A percentile compares a stretch with the other conserved stretches of the same genome.
Conservation (phyloP, 2,329 filamentous ascomycete species). For the Aspergillus phoenicis region DNA sequence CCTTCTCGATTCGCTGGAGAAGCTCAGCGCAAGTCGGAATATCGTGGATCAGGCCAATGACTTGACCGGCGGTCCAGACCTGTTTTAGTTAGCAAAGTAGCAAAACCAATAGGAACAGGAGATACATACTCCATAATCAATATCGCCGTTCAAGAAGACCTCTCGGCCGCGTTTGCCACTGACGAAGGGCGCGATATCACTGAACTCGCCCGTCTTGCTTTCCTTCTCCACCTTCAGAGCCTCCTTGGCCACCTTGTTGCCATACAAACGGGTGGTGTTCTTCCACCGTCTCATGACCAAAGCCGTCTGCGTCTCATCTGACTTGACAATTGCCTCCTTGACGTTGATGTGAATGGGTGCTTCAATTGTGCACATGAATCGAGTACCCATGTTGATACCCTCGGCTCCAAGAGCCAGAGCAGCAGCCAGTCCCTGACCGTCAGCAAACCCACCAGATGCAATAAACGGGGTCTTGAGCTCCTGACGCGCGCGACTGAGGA, state of each 20-base stretch:
- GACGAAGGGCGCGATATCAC: conserved; percentile 82
- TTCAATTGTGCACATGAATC: conserved; percentile 96
- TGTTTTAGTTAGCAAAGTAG: conserved; percentile 39
- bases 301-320: conserved; percentile 87
- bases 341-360: conserved; percentile 90
- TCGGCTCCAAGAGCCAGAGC: conserved; percentile 86
- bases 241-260: conserved; percentile 82
- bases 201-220: conserved; percentile 82
- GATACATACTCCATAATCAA: conserved; percentile 77
- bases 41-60: conserved; percentile 85
- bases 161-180: conserved; percentile 88
- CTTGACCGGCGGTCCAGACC: conserved; percentile 97
- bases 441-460: conserved; percentile 91
- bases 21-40: conserved; percentile 74
- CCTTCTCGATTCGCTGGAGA: conserved; percentile 72
- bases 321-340: conserved; percentile 87
- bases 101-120: conserved; percentile 27
- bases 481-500: conserved; percentile 83
- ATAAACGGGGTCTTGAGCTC: conserved; percentile 86
- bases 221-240: conserved; percentile 81
- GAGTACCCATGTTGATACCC: conserved; percentile 97
- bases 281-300: conserved; percentile 87
- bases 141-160: conserved; percentile 90
- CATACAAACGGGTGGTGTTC: conserved; percentile 86
- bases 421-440: conserved; percentile 89